These are phyloP conservation scores for Nicotiana knightiana DNA, from an alignment of 257 asterid species.

Conservation along the genomic window DNA sequence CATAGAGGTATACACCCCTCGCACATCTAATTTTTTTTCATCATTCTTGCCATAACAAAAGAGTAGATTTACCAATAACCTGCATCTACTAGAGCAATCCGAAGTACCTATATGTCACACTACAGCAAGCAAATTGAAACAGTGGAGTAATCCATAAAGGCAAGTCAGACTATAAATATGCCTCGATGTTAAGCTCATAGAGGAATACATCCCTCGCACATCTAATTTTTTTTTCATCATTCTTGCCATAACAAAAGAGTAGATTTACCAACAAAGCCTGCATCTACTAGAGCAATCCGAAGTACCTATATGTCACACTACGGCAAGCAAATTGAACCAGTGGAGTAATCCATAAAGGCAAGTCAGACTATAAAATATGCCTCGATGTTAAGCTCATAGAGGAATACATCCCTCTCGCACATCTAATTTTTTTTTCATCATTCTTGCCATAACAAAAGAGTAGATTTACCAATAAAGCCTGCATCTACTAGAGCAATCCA, in stretches of 20 bases:
- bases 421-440: no score
- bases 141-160: background rate
- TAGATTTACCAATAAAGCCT: no score
- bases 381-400: background rate
- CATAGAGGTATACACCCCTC: no score
- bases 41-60: no score
- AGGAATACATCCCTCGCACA: no score
- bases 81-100: no score
- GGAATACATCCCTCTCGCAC: no score
- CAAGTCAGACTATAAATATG: slow-evolving; percentile 28
- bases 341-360: background rate
- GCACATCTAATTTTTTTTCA: no score
- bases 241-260: background rate
- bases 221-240: background rate
- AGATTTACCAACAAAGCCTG: background rate
- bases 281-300: background rate
- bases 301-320: no score
- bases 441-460: no score
- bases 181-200: background rate
- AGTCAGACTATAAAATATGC: slow-evolving; percentile 28
- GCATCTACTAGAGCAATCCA: background rate
- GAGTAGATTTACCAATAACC: no score
- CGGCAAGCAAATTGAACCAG: background rate
- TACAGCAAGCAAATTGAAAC: background rate
- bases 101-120: no score